These are phyloP conservation scores for Kazachstania taianensis DNA, from an alignment of 805 yeast species.

Conservation along the genomic window DNA sequence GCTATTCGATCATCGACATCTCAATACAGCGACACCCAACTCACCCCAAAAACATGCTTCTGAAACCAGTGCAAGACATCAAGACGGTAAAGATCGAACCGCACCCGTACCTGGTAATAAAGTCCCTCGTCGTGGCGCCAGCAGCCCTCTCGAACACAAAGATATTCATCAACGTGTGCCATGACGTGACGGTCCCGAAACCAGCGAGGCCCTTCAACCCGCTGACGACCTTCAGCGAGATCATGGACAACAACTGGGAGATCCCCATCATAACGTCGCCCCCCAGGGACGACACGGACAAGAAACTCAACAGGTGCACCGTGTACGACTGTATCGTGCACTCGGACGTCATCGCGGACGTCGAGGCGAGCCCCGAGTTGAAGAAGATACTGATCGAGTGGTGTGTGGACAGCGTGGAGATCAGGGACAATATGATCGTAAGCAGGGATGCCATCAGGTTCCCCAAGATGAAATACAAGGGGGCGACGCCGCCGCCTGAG, in stretches of 20 bases:
- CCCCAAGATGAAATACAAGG: conserved; percentile 70
- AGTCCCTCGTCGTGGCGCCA: too few species aligned
- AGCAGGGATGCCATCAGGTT: conserved; percentile 49
- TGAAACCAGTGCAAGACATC: too few species aligned
- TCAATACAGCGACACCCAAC: too few species aligned
- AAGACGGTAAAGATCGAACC: too few species aligned
- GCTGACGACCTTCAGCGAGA: conserved; percentile 46
- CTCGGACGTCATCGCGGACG: conserved; percentile 37
- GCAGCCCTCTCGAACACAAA: too few species aligned
- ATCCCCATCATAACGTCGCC: conserved; percentile 69
- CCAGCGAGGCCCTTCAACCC: conserved; percentile 51
- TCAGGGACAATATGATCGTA: conserved; percentile 36
- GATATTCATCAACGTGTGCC: conserved; percentile 70
- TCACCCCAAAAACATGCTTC: too few species aligned
- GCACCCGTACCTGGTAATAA: too few species aligned
- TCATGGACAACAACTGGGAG: conserved; percentile 70
- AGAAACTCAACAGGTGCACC: conserved; percentile 52
- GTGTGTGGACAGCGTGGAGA: conserved; percentile 73
- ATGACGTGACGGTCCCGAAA: conserved; percentile 51
- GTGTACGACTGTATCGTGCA: conserved; percentile 78
- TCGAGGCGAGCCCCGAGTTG: conserved; percentile 42
- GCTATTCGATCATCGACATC: too few species aligned
- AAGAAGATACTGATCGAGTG: conserved; percentile 65
- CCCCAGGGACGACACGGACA: conserved; percentile 48
- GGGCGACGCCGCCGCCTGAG: conserved; percentile 34